Conservation (phyloP, 129 eudicot genomes). For the sunflower (Helianthus annuus) region DNA sequence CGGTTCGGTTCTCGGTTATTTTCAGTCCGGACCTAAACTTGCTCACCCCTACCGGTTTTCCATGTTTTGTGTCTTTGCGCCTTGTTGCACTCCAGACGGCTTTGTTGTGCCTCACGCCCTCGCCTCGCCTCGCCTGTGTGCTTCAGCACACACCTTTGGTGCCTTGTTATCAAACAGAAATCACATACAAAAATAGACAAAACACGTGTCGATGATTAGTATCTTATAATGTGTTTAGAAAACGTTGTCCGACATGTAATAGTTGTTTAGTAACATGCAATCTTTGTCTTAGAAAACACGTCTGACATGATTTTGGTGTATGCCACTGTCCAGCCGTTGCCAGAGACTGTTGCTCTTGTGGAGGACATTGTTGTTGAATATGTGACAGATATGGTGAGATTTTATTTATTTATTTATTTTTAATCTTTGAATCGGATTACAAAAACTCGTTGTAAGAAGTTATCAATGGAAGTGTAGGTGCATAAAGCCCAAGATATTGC, state of each 20-base stretch:
- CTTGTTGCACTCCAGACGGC: no score
- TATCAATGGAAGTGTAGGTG: slow-evolving; percentile 46
- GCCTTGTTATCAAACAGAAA: background rate
- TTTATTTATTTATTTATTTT: background rate
- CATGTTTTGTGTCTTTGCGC: no score
- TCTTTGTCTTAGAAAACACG: background rate
- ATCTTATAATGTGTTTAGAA: background rate
- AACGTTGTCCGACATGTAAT: no score
- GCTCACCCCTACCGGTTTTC: no score
- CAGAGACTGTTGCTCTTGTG: slow-evolving; percentile 89
- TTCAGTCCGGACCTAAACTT: no score
- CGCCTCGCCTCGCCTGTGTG: no score
- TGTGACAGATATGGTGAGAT: slow-evolving; percentile 85
- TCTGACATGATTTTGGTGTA: background rate
- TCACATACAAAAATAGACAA: background rate
- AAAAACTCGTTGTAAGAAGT: background rate
- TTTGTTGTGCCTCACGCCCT: no score
- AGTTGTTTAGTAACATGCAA: background rate
- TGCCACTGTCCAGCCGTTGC: slow-evolving; percentile 65
- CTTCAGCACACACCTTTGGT: no score
- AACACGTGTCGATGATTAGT: background rate
- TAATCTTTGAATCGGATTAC: background rate
- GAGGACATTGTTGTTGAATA: slow-evolving; percentile 98
- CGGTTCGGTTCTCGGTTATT: no score
- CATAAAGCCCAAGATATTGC: slow-evolving; percentile 97